phyloP scores from a whole-genome alignment of 768 basidiomycete species.

The Sporobolomyces pararoseus region DNA sequence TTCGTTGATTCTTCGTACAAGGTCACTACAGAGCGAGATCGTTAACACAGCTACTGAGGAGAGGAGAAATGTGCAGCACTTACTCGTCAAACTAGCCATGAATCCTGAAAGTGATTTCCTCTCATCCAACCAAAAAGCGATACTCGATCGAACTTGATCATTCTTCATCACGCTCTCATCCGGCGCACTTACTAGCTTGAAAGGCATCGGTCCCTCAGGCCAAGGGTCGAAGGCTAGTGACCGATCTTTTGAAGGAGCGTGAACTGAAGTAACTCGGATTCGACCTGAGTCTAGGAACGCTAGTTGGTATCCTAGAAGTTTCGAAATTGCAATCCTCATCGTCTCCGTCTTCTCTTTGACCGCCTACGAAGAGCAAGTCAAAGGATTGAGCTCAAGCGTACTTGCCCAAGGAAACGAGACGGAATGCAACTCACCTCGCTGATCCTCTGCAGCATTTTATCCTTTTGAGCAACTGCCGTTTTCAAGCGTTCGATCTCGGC shows the following conservation, averaged over 20 bases:
- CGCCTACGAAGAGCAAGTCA: no score
- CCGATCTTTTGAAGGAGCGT: constrained; percentile 56
- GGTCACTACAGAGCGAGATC: background rate
- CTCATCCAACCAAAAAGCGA: constrained; percentile 54
- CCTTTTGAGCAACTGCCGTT: constrained; percentile 65
- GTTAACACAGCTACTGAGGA: background rate
- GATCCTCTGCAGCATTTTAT: constrained; percentile 76
- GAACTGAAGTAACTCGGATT: constrained; percentile 83
- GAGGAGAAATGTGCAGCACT: background rate
- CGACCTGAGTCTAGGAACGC: constrained; percentile 87
- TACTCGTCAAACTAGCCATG: constrained; percentile 42
- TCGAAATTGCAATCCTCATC: constrained; percentile 83
- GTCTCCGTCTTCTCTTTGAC: constrained; percentile 80
- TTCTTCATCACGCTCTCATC: constrained; percentile 54
- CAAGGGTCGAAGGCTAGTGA: constrained; percentile 67
- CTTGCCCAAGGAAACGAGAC: background rate
- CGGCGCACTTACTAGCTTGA: constrained; percentile 38
- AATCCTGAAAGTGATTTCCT: constrained; percentile 42
- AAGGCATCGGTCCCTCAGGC: constrained; percentile 38
- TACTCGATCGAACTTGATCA: constrained; percentile 68
- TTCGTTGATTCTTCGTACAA: constrained; percentile 17
- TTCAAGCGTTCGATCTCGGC: constrained; percentile 69
- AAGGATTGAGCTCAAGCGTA: no score
- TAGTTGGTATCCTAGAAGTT: constrained; percentile 84
- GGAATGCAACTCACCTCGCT: constrained; percentile 58